These are phyloP conservation scores for Malassezia pachydermatis DNA, from an alignment of 1,284 basidiomycete genomes.

Conservation along the genomic window DNA sequence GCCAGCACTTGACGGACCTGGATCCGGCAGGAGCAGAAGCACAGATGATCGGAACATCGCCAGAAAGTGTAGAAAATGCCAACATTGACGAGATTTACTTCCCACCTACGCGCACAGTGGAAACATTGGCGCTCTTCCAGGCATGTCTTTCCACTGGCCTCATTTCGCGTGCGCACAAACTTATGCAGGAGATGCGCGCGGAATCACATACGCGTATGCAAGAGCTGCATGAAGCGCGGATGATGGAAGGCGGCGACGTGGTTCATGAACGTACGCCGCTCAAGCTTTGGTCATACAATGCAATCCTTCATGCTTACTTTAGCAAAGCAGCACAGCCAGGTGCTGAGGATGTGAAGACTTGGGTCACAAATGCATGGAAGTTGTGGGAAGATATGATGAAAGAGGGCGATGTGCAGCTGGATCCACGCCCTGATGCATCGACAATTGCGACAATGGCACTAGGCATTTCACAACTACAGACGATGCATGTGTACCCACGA, in stretches of 20 bases:
- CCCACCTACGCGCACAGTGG: conserved; percentile 27
- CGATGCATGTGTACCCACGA: conserved; percentile 22
- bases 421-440: conserved; percentile 28
- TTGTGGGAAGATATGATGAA: conserved; percentile 32
- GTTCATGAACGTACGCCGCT: conserved; percentile 19
- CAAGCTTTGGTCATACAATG: conserved; percentile 35
- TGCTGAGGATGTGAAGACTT: conserved; percentile 18
- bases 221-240: conserved; percentile 22
- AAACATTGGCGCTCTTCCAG: conserved; percentile 34
- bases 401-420: conserved; percentile 11
- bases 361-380: conserved; percentile 29
- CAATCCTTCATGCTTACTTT: conserved; percentile 38
- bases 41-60: conserved; percentile 1
- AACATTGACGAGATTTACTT: conserved; percentile 31
- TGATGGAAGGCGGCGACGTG: conserved; percentile 18
- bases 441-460: conserved; percentile 33
- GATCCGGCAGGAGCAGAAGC: conserved; percentile 1
- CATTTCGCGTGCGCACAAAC: conserved; percentile 35
- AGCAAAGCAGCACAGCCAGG: conserved; percentile 29
- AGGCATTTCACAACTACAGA: conserved; percentile 31
- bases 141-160: conserved; percentile 41
- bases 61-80: conserved; percentile 21
- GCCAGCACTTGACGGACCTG: background rate
- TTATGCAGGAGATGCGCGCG: conserved; percentile 32
- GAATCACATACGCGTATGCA: conserved; percentile 22